Conservation (phyloP, 176 grass and related monocot species). For the maize (Zea mays) region Zm-B73-REFERENCE-NAM-5.0 NC_050098.1:190772501-190773000, state of each 20-base stretch:
- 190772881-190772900: slow-evolving; percentile 36
- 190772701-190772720: slow-evolving; percentile 36
- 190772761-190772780: slow-evolving; percentile 28
- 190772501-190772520: slow-evolving; percentile 59
- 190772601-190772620: slow-evolving; percentile 50
- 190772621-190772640: slow-evolving; percentile 35
- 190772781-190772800: slow-evolving; percentile 36
- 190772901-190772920: slow-evolving; percentile 8
- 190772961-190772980: too few species aligned
- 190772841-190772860: slow-evolving; percentile 37
- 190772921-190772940: neutral
- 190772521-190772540: slow-evolving; percentile 49
- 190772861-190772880: slow-evolving; percentile 34
- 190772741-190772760: slow-evolving; percentile 31
- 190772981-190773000: too few species aligned
- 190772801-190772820: slow-evolving; percentile 34
- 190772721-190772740: slow-evolving; percentile 31
- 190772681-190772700: slow-evolving; percentile 32
- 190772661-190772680: slow-evolving; percentile 17
- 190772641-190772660: slow-evolving; percentile 22
- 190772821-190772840: slow-evolving; percentile 30
- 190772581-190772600: slow-evolving; percentile 39
- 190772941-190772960: slow-evolving; percentile 3
- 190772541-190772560: slow-evolving; percentile 62
- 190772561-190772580: slow-evolving; percentile 70